Percentiles rank a stretch among this genome's conserved stretches.
Conservation (phyloP, 257 asterid genomes). For the Solanum appendiculatum region DNA sequence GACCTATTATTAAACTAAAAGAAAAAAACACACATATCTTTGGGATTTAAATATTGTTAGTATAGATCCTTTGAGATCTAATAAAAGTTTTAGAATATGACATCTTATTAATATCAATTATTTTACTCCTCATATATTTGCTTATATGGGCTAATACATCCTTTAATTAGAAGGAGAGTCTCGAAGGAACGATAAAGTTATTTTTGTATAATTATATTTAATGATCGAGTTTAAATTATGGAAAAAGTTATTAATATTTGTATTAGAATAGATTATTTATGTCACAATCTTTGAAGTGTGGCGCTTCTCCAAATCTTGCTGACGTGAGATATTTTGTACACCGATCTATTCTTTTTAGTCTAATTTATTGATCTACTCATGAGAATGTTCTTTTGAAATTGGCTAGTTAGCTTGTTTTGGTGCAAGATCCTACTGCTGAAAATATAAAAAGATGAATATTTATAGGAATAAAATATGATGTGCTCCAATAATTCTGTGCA, state of each 20-base stretch:
- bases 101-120: background rate
- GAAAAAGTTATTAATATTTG: background rate
- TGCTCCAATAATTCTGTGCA: background rate
- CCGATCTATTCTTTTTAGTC: background rate
- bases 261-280: background rate
- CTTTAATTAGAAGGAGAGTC: background rate
- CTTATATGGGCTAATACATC: background rate
- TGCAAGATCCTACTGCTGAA: background rate
- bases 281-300: background rate
- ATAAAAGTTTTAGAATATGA: constrained; percentile 1
- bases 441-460: background rate
- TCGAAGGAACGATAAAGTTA: accelerated
- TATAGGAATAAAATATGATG: background rate
- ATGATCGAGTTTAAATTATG: accelerated
- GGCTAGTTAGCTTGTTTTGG: background rate
- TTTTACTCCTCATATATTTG: background rate
- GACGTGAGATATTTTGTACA: background rate
- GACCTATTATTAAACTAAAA: background rate
- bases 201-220: background rate
- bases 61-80: background rate
- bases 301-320: accelerated
- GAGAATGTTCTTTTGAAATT: background rate
- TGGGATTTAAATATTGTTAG: constrained; percentile 1
- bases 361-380: background rate
- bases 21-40: background rate